phyloP scores from a whole-genome alignment of 163 green algal species.

The Dunaliella salina region DNA sequence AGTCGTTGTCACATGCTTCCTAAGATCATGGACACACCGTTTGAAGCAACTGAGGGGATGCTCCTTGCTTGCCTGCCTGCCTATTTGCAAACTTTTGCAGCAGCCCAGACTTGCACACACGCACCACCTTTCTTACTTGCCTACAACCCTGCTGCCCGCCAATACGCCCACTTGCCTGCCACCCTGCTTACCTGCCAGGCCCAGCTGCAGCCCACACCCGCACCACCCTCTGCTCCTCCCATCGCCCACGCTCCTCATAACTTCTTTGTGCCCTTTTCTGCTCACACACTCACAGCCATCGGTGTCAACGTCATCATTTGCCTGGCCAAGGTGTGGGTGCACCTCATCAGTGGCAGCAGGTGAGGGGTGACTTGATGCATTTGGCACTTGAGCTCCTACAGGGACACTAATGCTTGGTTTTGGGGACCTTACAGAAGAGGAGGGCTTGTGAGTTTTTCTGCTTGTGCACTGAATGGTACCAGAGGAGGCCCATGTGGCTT shows the following conservation, averaged over 20 bases:
- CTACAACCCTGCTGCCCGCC: too few relatives aligned
- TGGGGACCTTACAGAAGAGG: too few relatives aligned
- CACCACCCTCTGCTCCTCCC: not conserved
- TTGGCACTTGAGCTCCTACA: too few relatives aligned
- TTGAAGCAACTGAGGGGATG: too few relatives aligned
- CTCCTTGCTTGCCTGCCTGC: too few relatives aligned
- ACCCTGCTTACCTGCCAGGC: not conserved
- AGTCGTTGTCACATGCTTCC: too few relatives aligned
- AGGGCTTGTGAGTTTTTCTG: too few relatives aligned
- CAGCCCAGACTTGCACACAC: not conserved
- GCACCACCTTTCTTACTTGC: not conserved
- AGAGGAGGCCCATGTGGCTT: too few relatives aligned
- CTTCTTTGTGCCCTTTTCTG: not conserved
- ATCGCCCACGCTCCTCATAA: not conserved
- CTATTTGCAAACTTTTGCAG: not conserved
- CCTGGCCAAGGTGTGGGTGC: conserved; percentile 75
- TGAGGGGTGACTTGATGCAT: conserved; percentile 4
- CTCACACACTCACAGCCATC: conserved; percentile 45
- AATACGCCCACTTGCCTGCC: not conserved
- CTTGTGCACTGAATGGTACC: too few relatives aligned
- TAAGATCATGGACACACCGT: too few relatives aligned
- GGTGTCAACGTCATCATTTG: conserved; percentile 81
- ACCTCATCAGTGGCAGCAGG: conserved; percentile 64
- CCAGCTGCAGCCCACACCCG: not conserved
- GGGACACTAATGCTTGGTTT: too few relatives aligned